Evolutionary conservation across 306 rosid species (phyloP).

Genomic region (Gastrolobium villosum): DNA sequence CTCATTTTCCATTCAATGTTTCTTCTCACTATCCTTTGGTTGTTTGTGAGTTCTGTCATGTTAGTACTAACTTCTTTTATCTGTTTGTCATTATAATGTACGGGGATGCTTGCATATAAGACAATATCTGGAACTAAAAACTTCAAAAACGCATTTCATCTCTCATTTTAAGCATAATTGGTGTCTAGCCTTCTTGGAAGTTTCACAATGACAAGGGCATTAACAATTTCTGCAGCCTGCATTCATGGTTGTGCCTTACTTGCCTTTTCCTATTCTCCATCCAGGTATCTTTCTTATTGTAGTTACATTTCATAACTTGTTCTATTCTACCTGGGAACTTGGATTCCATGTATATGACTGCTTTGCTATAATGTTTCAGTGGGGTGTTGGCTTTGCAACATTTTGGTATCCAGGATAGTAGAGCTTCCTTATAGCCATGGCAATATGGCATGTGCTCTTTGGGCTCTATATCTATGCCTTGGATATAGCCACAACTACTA

Average conservation of each 20-base stretch:
- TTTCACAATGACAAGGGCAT: constrained; percentile 95
- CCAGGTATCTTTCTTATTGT: constrained; percentile 64
- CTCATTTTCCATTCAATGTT: background rate
- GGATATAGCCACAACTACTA: constrained; percentile 76
- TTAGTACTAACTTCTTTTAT: constrained; percentile 30
- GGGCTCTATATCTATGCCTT: constrained; percentile 87
- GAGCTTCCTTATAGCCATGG: constrained; percentile 81
- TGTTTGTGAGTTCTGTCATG: background rate
- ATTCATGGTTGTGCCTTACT: constrained; percentile 94
- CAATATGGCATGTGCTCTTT: constrained; percentile 89
- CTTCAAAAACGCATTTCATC: constrained; percentile 80
- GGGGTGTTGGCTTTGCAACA: constrained; percentile 84
- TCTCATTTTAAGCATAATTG: constrained; percentile 76
- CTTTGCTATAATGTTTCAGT: constrained; percentile 59
- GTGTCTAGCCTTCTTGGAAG: constrained; percentile 96
- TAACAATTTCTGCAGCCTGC: constrained; percentile 96
- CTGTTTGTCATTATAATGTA: constrained; percentile 38
- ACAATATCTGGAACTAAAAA: constrained; percentile 84
- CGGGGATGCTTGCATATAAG: constrained; percentile 97
- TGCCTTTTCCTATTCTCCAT: constrained; percentile 79
- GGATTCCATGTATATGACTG: constrained; percentile 42
- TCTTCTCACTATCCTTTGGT: constrained; percentile 1
- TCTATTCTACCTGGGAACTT: constrained; percentile 23
- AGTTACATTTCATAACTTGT: background rate
- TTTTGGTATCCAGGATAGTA: constrained; percentile 92